A percentile compares a stretch with the other conserved stretches of the same genome.
These are phyloP conservation scores for Aspergillus pseudotamarii DNA, from an alignment of 2,329 filamentous ascomycete species.

Conservation along the genomic window DNA sequence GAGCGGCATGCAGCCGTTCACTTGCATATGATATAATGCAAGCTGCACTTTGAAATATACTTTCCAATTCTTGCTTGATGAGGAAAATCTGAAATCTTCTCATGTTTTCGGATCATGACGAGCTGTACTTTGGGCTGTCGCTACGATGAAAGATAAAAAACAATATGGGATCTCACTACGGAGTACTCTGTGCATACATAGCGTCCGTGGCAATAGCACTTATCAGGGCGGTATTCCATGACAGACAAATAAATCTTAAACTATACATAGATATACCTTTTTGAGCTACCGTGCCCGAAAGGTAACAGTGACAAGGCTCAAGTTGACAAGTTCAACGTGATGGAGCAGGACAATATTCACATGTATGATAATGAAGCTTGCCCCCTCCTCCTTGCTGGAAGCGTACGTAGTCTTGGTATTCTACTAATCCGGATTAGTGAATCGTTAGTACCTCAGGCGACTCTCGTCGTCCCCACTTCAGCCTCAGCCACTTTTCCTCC, in stretches of 20 bases:
- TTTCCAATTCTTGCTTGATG: not conserved
- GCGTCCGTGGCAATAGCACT: too few relatives aligned
- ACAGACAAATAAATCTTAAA: too few relatives aligned
- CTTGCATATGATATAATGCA: not conserved
- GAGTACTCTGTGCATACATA: too few relatives aligned
- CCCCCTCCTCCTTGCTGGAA: not conserved
- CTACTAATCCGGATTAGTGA: not conserved
- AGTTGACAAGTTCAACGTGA: too few relatives aligned
- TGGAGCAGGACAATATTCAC: not conserved
- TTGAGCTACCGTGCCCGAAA: too few relatives aligned
- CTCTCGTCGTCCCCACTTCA: not conserved
- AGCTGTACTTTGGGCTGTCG: not conserved
- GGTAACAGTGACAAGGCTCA: too few relatives aligned
- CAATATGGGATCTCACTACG: too few relatives aligned
- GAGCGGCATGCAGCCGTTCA: not conserved
- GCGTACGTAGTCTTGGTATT: not conserved
- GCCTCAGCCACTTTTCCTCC: slow-evolving; percentile 2
- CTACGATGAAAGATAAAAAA: too few relatives aligned
- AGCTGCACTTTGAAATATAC: not conserved
- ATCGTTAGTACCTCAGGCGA: not conserved
- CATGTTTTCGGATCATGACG: too few relatives aligned
- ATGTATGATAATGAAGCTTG: not conserved
- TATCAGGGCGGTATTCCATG: too few relatives aligned
- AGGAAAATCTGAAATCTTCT: not conserved
- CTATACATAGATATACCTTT: too few relatives aligned